Percentiles rank a stretch among this genome's conserved stretches.
Conservation (phyloP, 2,329 filamentous ascomycete species). For the Verticillium klebahnii region DNA sequence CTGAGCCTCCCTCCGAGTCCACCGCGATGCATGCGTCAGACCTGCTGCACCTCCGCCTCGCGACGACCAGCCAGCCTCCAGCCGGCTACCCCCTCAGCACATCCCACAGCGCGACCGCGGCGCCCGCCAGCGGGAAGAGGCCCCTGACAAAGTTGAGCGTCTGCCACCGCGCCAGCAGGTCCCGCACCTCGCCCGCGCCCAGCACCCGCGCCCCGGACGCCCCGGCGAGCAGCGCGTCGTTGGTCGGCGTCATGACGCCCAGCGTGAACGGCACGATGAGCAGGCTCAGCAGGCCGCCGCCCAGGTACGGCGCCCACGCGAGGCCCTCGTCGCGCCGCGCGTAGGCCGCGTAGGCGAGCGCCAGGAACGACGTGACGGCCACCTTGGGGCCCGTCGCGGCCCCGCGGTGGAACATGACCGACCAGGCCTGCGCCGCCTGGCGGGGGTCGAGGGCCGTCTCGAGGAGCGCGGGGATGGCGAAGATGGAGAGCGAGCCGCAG, state of each 20-base stretch:
- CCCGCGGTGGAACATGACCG: constrained; percentile 30
- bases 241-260: constrained; percentile 30
- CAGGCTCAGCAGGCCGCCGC: constrained; percentile 26
- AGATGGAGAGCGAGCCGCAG: constrained; percentile 29
- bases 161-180: constrained; percentile 11
- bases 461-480: constrained; percentile 25
- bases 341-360: constrained; percentile 32
- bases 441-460: constrained; percentile 20
- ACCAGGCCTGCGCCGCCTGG: constrained; percentile 29
- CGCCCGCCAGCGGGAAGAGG: constrained; percentile 6
- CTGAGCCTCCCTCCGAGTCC: not conserved
- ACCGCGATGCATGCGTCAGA: not conserved
- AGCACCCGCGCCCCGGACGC: constrained; percentile 10
- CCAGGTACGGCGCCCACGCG: constrained; percentile 27
- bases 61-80: not conserved
- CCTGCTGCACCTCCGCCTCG: not conserved
- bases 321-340: constrained; percentile 18
- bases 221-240: constrained; percentile 21
- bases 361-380: constrained; percentile 23
- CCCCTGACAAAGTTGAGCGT: constrained; percentile 9
- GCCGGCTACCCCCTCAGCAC: not conserved
- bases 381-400: constrained; percentile 30
- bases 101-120: constrained; percentile 8
- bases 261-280: constrained; percentile 35
- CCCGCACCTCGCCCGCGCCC: constrained; percentile 4